These are phyloP conservation scores for Vaccinium darrowii DNA, from an alignment of 148 eudicot species.

Conservation along the genomic window DNA sequence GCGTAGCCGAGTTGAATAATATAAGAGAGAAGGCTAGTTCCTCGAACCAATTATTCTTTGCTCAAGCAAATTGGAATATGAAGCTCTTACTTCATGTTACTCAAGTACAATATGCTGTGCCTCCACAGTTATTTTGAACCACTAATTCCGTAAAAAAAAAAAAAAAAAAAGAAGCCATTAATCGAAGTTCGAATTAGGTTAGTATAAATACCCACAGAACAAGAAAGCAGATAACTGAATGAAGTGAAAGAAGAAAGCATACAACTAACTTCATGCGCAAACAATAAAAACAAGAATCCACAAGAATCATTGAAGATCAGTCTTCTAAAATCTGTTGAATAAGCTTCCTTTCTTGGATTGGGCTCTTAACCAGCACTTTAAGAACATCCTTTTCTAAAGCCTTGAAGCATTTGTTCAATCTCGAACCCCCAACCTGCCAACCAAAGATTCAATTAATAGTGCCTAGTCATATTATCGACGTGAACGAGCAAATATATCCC, in stretches of 20 bases:
- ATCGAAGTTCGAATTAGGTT: neutral
- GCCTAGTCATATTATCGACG: neutral
- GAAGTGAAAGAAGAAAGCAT: neutral
- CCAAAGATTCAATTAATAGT: neutral
- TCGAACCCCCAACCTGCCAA: neutral
- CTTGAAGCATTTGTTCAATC: neutral
- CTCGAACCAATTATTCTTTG: too few species aligned
- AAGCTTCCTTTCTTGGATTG: neutral
- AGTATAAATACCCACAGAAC: neutral
- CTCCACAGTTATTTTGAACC: neutral
- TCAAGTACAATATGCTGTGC: too few species aligned
- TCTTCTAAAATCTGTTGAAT: neutral
- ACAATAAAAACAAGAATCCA: neutral
- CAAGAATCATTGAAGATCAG: neutral
- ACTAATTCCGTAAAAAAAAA: neutral
- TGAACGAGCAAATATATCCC: neutral
- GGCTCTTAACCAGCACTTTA: neutral
- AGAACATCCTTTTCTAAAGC: neutral
- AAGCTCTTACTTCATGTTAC: neutral
- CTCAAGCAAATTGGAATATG: too few species aligned
- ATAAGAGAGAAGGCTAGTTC: too few species aligned
- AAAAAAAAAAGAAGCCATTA: neutral
- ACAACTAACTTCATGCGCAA: neutral
- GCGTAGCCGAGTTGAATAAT: too few species aligned
- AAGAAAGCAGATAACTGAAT: neutral